Evolutionary conservation across 2,329 filamentous ascomycete species (phyloP).

Genomic region (Raffaelea albimanens): DNA sequence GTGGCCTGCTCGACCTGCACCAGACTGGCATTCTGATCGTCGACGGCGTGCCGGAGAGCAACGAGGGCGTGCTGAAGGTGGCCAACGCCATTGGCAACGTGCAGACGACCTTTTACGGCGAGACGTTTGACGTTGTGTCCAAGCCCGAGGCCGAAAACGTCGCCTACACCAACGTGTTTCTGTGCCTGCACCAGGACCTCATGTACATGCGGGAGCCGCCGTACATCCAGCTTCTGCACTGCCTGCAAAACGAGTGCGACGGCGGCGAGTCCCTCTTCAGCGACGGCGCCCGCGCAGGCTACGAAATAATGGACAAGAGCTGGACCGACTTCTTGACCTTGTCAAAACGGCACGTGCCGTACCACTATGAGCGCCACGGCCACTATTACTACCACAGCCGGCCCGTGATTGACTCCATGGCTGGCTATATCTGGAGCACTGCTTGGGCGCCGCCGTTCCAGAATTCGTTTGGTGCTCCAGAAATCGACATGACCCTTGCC

Average conservation of each 20-base stretch:
- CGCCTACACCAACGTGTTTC: constrained; percentile 72
- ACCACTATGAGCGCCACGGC: constrained; percentile 60
- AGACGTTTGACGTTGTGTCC: constrained; percentile 80
- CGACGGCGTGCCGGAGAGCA: constrained; percentile 59
- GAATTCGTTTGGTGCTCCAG: constrained; percentile 19
- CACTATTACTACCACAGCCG: constrained; percentile 52
- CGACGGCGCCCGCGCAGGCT: constrained; percentile 58
- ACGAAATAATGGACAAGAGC: constrained; percentile 19
- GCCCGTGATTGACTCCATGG: constrained; percentile 36
- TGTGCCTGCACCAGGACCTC: constrained; percentile 89
- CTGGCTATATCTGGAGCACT: constrained; percentile 15
- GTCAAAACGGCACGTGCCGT: constrained; percentile 51
- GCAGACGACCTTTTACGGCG: constrained; percentile 83
- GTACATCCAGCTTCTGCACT: constrained; percentile 80
- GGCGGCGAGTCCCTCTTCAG: constrained; percentile 84
- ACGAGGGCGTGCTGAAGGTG: constrained; percentile 57
- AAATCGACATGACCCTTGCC: too few relatives aligned
- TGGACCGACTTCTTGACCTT: constrained; percentile 48
- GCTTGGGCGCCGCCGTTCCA: constrained; percentile 81
- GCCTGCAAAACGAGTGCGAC: constrained; percentile 66
- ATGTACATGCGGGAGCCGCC: constrained; percentile 76
- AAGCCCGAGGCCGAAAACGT: constrained; percentile 82
- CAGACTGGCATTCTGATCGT: constrained; percentile 69
- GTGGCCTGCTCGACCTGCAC: constrained; percentile 53
- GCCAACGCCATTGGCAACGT: constrained; percentile 66